Base-by-base conservation (phyloP, 2,329 filamentous ascomycete genomes). In the Fulvia fulva region DNA sequence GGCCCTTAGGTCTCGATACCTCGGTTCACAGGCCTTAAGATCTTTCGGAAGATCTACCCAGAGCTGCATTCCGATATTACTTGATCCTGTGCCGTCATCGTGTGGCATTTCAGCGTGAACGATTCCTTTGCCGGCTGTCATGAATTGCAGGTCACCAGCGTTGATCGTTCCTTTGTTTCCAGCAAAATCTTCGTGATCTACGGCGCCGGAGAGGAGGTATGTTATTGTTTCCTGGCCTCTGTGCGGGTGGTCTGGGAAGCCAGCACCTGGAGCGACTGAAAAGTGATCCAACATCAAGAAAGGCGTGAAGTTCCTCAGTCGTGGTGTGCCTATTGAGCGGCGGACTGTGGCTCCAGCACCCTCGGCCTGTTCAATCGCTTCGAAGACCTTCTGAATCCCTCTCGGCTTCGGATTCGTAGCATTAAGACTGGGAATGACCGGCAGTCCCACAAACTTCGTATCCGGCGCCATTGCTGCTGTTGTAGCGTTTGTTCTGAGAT, bases 211-310 rank as follows among this genome's bases (percentile, higher is more conserved):
- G n/a, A 97, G 81, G 28, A 97, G 81, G 73, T 97, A 97, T 0
- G 91, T 96, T 71, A 96, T 94, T 16, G 86, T 89, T 68, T 96
- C 90, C 74, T 96, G 91, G 41, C 92, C 91, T 41, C 91, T 83
- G 62, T 88, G 86, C 1, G 63, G 62, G 41, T 66, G 63, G 43
- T 66, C 63, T 9, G 63, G 62, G 41, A 66, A 66, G 12, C 63
- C 62, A 2, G 30, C 22, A 1, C 47, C 47, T 32, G 25, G 23
- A 12, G 5, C 2, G 21, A 50, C 32, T 12, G 23, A 28, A 78
- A 97, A 97, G 78, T 65, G 65, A 72, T 97, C 93, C 49, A 97
- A 88, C 91, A 97, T 96, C 46, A 97, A 81, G 77, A 97, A 97
- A 0, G 93, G 94, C 14, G 87, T 90, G 74, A 97, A 88, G 79